These are phyloP conservation scores for Phytopythium delawarense DNA, from an alignment of 352 stramenopile species.

Conservation along the genomic window DNA sequence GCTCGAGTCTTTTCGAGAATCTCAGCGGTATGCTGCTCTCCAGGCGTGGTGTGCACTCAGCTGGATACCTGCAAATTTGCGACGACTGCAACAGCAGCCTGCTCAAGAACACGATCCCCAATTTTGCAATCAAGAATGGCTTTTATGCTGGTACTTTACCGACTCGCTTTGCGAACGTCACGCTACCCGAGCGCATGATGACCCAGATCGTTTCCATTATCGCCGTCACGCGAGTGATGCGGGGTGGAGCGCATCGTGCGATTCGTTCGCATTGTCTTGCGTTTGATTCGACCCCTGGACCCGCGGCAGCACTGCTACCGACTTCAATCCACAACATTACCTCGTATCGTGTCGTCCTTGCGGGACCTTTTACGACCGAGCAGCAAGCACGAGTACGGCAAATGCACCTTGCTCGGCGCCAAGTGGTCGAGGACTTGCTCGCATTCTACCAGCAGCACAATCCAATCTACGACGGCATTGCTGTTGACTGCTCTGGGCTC, in stretches of 20 bases:
- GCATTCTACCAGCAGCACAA: neutral
- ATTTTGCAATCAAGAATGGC: conserved; percentile 22
- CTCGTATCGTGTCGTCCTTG: conserved; percentile 15
- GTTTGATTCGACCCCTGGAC: conserved; percentile 14
- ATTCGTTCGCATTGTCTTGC: conserved; percentile 18
- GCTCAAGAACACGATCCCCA: conserved; percentile 5
- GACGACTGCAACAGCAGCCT: conserved; percentile 8
- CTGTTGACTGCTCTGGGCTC: neutral
- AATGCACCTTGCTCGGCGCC: conserved; percentile 2
- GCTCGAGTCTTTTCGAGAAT: neutral
- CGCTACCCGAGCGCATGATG: conserved; percentile 7
- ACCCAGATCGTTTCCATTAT: conserved; percentile 10
- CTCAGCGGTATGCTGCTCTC: conserved; percentile 9
- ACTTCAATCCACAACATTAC: conserved; percentile 6
- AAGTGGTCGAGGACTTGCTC: neutral
- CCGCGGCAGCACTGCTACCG: conserved; percentile 15
- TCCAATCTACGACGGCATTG: neutral
- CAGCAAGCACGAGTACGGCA: conserved; percentile 13
- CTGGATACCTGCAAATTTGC: conserved; percentile 1
- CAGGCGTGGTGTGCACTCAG: conserved; percentile 1
- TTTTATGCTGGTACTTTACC: conserved; percentile 12
- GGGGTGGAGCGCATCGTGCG: conserved; percentile 8
- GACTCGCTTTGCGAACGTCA: neutral
- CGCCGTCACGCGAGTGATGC: conserved; percentile 9
- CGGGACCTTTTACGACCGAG: conserved; percentile 11